Evolutionary conservation across 2,329 filamentous ascomycete genomes (phyloP), one percentile per base, ranked within the genome.

Genomic region (Lasiodiplodia citricola): DNA sequence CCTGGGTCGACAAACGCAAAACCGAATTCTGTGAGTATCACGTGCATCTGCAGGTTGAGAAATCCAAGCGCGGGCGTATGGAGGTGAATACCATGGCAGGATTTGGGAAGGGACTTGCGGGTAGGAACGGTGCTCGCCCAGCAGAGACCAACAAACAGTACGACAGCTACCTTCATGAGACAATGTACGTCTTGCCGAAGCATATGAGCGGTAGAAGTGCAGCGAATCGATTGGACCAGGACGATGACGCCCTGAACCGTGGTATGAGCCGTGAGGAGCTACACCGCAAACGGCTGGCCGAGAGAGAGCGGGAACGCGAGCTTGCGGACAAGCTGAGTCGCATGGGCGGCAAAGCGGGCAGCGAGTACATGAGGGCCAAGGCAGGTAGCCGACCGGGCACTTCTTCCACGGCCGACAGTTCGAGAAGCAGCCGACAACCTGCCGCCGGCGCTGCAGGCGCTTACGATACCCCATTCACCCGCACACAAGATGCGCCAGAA

Each of bases 21-120:
- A 97, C 94, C 0, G 90, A 97, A 74, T 93, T 92, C 77, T 99
- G 96, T 81, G 94, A 97, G 72, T 99, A 91, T 73, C 96, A 99
- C 79, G 89, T 97, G 72, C 94, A 96, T 73, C 84, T 93, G 31
- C 91, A 93, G 31, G 83, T 98, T 3, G 87, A 90, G 67, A 94
- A 92, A 76, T 87, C 88, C 76, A 85, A 88, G 37, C 84, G 88
- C 13, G 84, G 86, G 0, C 87, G 94, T 44, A 90, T 94, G 83
- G 94, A 97, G 75, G 86, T 97, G 70, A 97, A 94, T 75, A 87
- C 85, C 14, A 91, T 90, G 79, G 87, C 86, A 3, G 84, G 84
- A 28, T 62, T 66, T 47, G 62, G 70, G 7, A 68, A 54, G 23
- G 66, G 66, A 2, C 54, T 58, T 11, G 51, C 54, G 2, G 76